These are phyloP conservation scores for Nephelium lappaceum DNA, from an alignment of 345 rosid genomes.

Conservation along the genomic window DNA sequence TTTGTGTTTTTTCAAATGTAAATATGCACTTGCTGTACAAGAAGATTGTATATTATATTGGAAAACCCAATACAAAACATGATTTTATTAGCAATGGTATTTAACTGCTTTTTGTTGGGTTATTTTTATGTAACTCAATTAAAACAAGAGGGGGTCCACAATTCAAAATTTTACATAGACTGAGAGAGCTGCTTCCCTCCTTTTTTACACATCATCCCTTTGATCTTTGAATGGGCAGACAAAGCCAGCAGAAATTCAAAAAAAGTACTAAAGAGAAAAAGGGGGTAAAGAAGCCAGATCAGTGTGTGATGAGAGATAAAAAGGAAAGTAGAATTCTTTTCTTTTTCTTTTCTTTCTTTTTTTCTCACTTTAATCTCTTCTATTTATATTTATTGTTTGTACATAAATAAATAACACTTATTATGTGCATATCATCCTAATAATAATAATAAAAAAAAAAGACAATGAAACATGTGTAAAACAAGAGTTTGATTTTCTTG, in stretches of 20 bases:
- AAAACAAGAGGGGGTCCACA: conserved; percentile 23
- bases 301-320: conserved; percentile 32
- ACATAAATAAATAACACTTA: conserved; percentile 9
- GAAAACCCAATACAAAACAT: background rate
- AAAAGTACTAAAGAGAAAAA: conserved; percentile 44
- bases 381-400: conserved; percentile 24
- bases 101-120: conserved; percentile 11
- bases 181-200: conserved; percentile 21
- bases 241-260: conserved; percentile 59
- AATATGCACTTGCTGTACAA: background rate
- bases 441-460: no score
- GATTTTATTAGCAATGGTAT: background rate
- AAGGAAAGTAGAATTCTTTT: conserved; percentile 11
- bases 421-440: conserved; percentile 8
- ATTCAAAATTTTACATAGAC: conserved; percentile 29
- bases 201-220: conserved; percentile 33
- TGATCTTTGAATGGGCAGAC: conserved; percentile 48
- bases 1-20: background rate
- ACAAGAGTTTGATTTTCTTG: no score
- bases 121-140: conserved; percentile 12
- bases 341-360: background rate
- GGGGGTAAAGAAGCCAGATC: conserved; percentile 23
- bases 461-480: no score
- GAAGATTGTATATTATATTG: background rate
- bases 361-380: conserved; percentile 1